Evolutionary conservation across 2,329 filamentous ascomycete genomes (phyloP).

Genomic region (Fonsecaea monophora): DNA sequence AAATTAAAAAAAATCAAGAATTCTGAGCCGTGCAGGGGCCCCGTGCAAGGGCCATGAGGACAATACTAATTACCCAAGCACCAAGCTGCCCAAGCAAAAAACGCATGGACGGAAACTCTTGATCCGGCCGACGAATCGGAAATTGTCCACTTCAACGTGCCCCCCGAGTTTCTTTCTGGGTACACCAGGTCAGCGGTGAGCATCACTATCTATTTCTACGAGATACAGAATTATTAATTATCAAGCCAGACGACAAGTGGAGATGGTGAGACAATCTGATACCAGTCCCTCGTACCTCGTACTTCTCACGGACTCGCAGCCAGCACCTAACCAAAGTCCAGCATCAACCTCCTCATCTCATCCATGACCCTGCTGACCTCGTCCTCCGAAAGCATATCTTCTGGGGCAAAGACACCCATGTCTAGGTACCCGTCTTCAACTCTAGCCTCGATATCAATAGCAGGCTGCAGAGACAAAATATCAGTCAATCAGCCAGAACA

Average conservation of each 20-base stretch:
- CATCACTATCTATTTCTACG: not conserved
- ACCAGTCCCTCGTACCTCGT: not conserved
- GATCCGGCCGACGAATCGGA: not conserved
- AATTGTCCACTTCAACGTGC: not conserved
- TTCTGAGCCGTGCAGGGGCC: no score
- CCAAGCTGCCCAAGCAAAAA: not conserved
- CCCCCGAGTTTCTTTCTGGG: not conserved
- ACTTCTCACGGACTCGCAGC: not conserved
- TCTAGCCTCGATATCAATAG: constrained; percentile 63
- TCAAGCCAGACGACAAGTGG: not conserved
- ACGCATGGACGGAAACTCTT: not conserved
- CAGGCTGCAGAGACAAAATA: constrained; percentile 48
- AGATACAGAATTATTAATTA: no score
- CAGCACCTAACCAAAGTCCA: constrained; percentile 1
- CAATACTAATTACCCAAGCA: no score
- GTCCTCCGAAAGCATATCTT: constrained; percentile 50
- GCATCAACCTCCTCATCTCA: constrained; percentile 26
- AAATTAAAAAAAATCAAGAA: no score
- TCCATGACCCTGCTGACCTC: constrained; percentile 24
- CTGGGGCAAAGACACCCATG: constrained; percentile 60
- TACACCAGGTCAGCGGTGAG: not conserved
- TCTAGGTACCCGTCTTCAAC: constrained; percentile 56
- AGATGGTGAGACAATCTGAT: not conserved
- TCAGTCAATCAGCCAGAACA: constrained; percentile 5
- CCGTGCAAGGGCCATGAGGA: not conserved